Conservation (phyloP, 768 basidiomycete genomes). For the Amanita molliuscula region DNA sequence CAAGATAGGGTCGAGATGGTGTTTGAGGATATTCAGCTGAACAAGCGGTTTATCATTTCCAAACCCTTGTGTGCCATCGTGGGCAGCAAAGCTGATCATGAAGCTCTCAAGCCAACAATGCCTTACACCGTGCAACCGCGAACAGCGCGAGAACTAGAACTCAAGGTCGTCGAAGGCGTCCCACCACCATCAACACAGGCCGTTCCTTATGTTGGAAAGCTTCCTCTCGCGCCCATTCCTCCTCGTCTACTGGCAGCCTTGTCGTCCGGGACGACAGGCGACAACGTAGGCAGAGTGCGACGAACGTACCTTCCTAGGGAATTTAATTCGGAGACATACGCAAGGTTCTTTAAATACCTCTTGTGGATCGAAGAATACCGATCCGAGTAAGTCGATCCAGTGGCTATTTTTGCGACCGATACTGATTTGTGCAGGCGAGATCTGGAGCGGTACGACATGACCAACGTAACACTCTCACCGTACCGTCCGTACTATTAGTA, state of each 20-base stretch:
- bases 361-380: constrained; percentile 15
- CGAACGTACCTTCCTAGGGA: constrained; percentile 2
- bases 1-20: constrained; percentile 44
- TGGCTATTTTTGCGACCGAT: neutral
- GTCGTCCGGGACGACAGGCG: constrained; percentile 3
- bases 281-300: constrained; percentile 6
- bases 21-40: constrained; percentile 35
- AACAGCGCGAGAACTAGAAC: constrained; percentile 5
- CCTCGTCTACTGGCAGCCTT: neutral
- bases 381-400: constrained; percentile 15
- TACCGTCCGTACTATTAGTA: constrained; percentile 27
- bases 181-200: constrained; percentile 4
- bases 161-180: constrained; percentile 4
- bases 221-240: constrained; percentile 5
- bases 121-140: constrained; percentile 31
- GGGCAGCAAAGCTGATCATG: constrained; percentile 35
- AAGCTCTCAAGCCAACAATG: constrained; percentile 29
- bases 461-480: constrained; percentile 19
- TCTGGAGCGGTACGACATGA: constrained; percentile 27
- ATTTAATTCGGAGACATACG: constrained; percentile 2
- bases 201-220: constrained; percentile 3
- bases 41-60: constrained; percentile 38
- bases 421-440: constrained; percentile 21
- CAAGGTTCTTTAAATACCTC: neutral
- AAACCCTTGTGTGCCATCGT: constrained; percentile 34